Base-by-base conservation (phyloP, 2,329 filamentous ascomycete species). In the Alternaria solani region DNA sequence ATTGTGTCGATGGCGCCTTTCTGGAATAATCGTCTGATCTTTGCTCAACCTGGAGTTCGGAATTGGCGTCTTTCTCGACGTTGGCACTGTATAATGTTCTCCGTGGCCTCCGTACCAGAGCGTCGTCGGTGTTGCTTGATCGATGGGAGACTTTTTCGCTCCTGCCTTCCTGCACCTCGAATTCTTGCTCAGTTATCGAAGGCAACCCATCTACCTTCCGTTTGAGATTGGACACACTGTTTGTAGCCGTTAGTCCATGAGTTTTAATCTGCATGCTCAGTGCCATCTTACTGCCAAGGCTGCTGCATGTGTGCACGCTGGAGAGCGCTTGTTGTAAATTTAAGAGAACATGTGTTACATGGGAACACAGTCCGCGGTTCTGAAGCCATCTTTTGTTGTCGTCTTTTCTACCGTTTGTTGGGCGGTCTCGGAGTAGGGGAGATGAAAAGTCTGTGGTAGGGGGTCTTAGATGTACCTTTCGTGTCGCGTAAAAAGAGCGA, bases 261-360 rank as follows among this genome's bases (percentile, higher is more conserved):
- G 2, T 48, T 18, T 8, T 11, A 20, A 1, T 23, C 18, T 28
- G 9, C 1, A 28, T 36, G 30, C n/a, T 30, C 26, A 4, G n/a
- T 3, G 32, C 6, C 7, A 14, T 32, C 32, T 47, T 55, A 55
- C 55, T 58, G 55, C 55, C 55, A 58, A 12, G 49, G 26, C 16
- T 23, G 28, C 7, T 30, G 42, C 55, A 58, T 58, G 7, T 58
- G 55, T 39, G 34, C 39, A n/a, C 55, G 36, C 34, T 58, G 55
- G 18, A 34, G 20, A 16, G 8, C 25, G 18, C 49, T 58, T 14
- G 23, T 47, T 9, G 43, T 25, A 9, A 42, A 58, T 23, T 42
- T 47, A 47, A 58, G 41, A 18, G 42, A 58, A 39, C 49, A 55
- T 11, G 49, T 30, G 26, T 55, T 54, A 7, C 55, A 58, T 11